Conservation (phyloP, 2,329 filamentous ascomycete genomes). For the Ustilaginoidea virens region DNA sequence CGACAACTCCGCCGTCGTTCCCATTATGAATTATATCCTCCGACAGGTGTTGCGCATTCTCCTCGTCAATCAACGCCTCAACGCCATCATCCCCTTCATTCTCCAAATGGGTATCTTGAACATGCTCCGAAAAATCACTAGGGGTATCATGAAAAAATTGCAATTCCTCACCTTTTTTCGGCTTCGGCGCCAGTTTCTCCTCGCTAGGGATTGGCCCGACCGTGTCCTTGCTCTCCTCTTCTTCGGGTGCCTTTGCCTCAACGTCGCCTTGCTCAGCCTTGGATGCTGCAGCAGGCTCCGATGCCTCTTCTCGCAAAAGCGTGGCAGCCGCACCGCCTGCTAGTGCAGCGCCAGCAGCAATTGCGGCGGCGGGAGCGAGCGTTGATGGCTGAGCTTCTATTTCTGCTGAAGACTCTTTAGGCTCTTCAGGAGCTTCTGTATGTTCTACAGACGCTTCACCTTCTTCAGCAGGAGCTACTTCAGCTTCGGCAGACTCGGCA, state of each 20-base stretch:
- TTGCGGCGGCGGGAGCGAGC: not conserved
- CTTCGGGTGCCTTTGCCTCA: slow-evolving; percentile 10
- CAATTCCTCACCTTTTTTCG: slow-evolving; percentile 29
- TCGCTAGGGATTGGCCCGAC: slow-evolving; percentile 22
- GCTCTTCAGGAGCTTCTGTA: not conserved
- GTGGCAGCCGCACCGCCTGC: not conserved
- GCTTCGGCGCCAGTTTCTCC: slow-evolving; percentile 15
- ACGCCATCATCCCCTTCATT: slow-evolving; percentile 11
- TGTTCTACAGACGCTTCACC: not conserved
- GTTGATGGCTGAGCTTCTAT: too few species aligned
- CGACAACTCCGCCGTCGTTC: too few species aligned
- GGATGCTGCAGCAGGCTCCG: not conserved
- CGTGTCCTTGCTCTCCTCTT: slow-evolving; percentile 23
- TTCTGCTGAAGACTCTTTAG: too few species aligned
- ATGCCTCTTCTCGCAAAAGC: slow-evolving; percentile 1
- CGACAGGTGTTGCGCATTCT: too few species aligned
- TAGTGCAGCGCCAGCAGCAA: not conserved
- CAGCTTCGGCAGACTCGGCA: not conserved
- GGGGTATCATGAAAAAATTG: slow-evolving; percentile 22
- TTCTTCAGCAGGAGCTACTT: not conserved
- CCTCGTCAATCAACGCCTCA: slow-evolving; percentile 14
- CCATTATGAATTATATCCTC: too few species aligned
- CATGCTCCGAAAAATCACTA: slow-evolving; percentile 18
- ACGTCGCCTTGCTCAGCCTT: slow-evolving; percentile 1
- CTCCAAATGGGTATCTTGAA: slow-evolving; percentile 13